Conservation (phyloP, 441 rosid species). For the Gossypium lobatum region DNA sequence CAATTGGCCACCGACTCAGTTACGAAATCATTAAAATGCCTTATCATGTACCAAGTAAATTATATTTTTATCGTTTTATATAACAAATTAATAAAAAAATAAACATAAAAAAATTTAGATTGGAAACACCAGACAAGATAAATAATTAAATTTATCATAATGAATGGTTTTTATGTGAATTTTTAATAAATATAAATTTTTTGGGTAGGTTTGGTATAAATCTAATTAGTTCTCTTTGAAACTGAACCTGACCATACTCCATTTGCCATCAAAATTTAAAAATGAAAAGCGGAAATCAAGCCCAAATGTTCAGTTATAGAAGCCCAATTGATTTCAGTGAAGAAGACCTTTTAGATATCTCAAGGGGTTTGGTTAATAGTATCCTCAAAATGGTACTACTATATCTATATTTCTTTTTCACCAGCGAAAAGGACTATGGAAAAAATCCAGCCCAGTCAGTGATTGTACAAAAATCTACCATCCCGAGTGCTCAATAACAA, state of each 20-base stretch:
- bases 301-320: background rate
- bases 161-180: no score
- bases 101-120: no score
- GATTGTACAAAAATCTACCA: background rate
- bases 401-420: background rate
- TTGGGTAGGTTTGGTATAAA: no score
- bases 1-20: no score
- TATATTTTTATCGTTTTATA: no score
- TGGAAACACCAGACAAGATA: no score
- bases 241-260: background rate
- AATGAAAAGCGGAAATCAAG: background rate
- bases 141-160: no score
- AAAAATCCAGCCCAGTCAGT: background rate
- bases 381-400: background rate
- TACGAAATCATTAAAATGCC: no score
- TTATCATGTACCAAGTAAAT: no score
- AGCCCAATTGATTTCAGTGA: background rate
- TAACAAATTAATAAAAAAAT: no score
- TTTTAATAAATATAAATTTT: no score
- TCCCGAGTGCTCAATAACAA: background rate
- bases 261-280: background rate
- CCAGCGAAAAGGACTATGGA: background rate
- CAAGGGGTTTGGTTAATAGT: background rate
- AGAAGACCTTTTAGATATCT: background rate
- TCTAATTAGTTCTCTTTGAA: no score